These are phyloP conservation scores for Zizania latifolia DNA, from an alignment of 176 grass and related monocot species.

Conservation along the genomic window DNA sequence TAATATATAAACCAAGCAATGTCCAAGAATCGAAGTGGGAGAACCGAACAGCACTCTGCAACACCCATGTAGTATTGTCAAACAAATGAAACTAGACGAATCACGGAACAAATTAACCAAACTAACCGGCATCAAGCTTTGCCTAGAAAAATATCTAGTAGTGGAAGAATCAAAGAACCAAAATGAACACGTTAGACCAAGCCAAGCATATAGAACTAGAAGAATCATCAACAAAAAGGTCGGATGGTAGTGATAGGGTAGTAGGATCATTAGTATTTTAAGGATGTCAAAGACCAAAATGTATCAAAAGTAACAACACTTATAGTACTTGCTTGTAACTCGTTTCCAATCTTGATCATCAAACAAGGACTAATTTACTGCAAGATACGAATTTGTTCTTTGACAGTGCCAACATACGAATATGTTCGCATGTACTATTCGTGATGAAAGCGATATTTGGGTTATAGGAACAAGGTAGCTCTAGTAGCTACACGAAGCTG, in stretches of 20 bases:
- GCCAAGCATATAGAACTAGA: neutral
- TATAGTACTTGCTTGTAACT: neutral
- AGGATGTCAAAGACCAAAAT: neutral
- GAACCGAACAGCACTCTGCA: neutral
- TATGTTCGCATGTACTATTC: neutral
- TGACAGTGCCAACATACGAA: too few relatives aligned
- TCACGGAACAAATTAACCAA: neutral
- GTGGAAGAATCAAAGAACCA: neutral
- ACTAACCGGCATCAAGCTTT: too few relatives aligned
- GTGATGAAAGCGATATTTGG: neutral
- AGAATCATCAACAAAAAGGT: neutral
- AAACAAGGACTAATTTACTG: too few relatives aligned
- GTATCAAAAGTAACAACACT: neutral
- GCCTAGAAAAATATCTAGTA: neutral
- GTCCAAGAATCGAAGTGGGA: neutral
- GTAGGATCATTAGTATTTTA: too few relatives aligned
- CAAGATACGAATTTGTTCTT: too few relatives aligned
- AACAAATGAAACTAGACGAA: neutral
- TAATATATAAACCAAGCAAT: neutral
- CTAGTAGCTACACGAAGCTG: neutral
- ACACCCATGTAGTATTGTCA: slow-evolving; percentile 2
- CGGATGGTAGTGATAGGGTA: too few relatives aligned
- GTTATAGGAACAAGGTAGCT: neutral
- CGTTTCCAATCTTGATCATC: neutral
- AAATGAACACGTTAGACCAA: neutral